Evolutionary conservation across 306 rosid species (phyloP).

Genomic region (Pueraria montana): DNA sequence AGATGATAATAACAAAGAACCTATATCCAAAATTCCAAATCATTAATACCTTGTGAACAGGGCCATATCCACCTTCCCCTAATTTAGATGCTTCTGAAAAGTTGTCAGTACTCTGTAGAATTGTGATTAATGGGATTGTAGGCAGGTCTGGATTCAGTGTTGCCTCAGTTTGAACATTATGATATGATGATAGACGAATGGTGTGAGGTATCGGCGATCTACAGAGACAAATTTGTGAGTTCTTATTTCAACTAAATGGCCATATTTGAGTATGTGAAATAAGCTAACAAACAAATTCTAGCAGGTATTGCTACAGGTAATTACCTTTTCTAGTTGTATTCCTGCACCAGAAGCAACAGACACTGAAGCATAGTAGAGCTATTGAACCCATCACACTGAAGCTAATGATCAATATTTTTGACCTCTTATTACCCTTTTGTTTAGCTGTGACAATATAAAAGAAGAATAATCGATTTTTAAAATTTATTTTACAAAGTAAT

Average conservation of each 20-base stretch:
- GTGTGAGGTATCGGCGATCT: not conserved
- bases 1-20: not conserved
- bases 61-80: not conserved
- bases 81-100: too few species aligned
- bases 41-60: not conserved
- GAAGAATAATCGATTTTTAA: not conserved
- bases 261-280: not conserved
- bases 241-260: not conserved
- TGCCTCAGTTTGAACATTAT: not conserved
- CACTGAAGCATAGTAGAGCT: conserved; percentile 26
- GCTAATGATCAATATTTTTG: conserved; percentile 14
- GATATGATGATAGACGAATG: not conserved
- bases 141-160: not conserved
- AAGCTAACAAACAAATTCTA: not conserved
- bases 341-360: conserved; percentile 16
- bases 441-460: not conserved
- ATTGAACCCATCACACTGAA: not conserved
- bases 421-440: not conserved
- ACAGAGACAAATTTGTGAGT: not conserved
- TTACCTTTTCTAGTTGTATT: conserved; percentile 1
- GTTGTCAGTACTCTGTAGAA: too few species aligned
- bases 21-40: not conserved
- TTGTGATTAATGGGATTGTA: too few species aligned
- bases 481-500: too few species aligned
- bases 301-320: not conserved